These are phyloP conservation scores for Erigeron canadensis DNA, from an alignment of 129 eudicot genomes.

Conservation along the genomic window DNA sequence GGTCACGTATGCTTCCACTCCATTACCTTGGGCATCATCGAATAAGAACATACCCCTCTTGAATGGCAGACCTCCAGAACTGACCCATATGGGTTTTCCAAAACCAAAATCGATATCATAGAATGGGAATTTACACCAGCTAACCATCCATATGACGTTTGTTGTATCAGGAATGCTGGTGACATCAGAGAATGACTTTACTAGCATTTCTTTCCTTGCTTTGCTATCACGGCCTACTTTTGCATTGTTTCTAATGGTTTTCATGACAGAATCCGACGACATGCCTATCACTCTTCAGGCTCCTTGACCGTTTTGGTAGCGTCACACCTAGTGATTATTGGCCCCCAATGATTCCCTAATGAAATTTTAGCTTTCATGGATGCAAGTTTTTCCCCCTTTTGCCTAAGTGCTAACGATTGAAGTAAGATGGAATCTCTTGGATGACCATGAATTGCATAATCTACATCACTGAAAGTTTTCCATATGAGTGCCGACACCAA, in stretches of 20 bases:
- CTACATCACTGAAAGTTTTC: too few relatives aligned
- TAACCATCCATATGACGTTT: not conserved
- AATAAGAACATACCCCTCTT: conserved; percentile 11
- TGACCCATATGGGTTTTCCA: conserved; percentile 18
- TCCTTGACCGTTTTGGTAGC: too few relatives aligned
- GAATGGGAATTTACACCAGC: conserved; percentile 16
- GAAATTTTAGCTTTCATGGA: too few relatives aligned
- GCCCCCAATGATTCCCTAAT: too few relatives aligned
- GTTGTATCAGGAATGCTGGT: not conserved
- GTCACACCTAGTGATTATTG: too few relatives aligned
- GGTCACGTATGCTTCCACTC: conserved; percentile 20
- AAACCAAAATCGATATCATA: conserved; percentile 21
- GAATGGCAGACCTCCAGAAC: conserved; percentile 4
- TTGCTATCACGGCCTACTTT: conserved; percentile 3
- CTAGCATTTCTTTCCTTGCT: conserved; percentile 21
- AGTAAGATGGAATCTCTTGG: too few relatives aligned
- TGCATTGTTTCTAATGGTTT: not conserved
- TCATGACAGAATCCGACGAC: conserved; percentile 15
- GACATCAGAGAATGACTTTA: not conserved
- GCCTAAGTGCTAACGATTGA: too few relatives aligned
- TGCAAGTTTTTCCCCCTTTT: too few relatives aligned
- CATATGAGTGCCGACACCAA: too few relatives aligned
- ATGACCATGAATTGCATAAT: too few relatives aligned
- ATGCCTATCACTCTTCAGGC: not conserved
- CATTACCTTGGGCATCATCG: conserved; percentile 12